A percentile compares a stretch with the other conserved stretches of the same genome.
These are phyloP conservation scores for Porphyrellus cyaneotinctus DNA, from an alignment of 768 basidiomycete genomes.

Conservation along the genomic window DNA sequence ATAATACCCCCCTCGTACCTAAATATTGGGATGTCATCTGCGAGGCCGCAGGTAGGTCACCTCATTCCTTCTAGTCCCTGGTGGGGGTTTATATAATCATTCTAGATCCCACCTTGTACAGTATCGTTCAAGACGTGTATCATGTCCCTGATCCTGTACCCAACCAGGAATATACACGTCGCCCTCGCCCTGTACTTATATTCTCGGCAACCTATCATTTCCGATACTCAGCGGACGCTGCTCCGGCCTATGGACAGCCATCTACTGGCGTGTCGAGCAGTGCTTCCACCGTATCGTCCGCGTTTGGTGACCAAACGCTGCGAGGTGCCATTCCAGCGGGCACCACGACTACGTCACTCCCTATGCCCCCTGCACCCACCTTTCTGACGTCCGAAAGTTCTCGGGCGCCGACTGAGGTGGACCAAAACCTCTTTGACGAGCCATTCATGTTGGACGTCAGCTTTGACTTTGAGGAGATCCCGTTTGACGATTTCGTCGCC, in stretches of 20 bases:
- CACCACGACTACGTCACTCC: conserved; percentile 6
- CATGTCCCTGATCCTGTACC: conserved; percentile 27
- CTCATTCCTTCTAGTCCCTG: not conserved
- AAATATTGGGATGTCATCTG: conserved; percentile 61
- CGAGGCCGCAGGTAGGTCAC: conserved; percentile 46
- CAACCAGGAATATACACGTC: conserved; percentile 14
- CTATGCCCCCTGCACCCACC: not conserved
- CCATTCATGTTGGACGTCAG: conserved; percentile 31
- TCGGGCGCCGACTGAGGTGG: not conserved
- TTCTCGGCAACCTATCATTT: conserved; percentile 63
- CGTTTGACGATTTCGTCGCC: conserved; percentile 25
- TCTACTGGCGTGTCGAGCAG: conserved; percentile 9
- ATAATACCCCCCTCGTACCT: conserved; percentile 59
- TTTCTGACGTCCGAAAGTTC: not conserved
- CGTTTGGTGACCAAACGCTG: conserved; percentile 1
- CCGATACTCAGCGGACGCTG: conserved; percentile 31
- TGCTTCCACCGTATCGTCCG: conserved; percentile 17
- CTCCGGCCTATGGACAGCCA: conserved; percentile 9
- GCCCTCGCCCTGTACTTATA: conserved; percentile 32
- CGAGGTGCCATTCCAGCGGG: not conserved
- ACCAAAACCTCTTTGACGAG: conserved; percentile 26
- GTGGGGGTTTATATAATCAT: not conserved
- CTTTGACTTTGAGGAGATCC: conserved; percentile 24
- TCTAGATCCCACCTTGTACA: conserved; percentile 62
- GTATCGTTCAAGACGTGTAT: conserved; percentile 61